Evolutionary conservation across 2,329 filamentous ascomycete species (phyloP), one percentile per base, ranked within the genome.

Genomic region (Periconia sp.): DNA sequence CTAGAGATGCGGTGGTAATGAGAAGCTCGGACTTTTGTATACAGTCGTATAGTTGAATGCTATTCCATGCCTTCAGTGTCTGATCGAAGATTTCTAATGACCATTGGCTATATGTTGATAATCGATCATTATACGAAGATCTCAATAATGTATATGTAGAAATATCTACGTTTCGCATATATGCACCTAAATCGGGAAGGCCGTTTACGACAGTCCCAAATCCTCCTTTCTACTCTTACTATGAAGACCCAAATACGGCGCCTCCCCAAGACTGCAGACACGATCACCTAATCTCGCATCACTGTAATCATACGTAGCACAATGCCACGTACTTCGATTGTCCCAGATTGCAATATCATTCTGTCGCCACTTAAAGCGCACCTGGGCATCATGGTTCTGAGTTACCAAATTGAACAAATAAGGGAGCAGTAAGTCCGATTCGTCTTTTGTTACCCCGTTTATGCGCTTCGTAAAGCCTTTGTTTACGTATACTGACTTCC

Each of bases 251-350:
- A 80, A 59, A 49, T 78, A 84, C 1, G 81, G 80, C 77, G 82
- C 53, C 63, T 74, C 71, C 78, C 82, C 10, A 76, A 82, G 5
- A 83, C 72, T 6, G 75, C 78, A 6, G 2, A 84, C 80, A 1
- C 77, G 50, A 26, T 64, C 61, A 73, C 15, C 82, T 60, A 57
- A 82, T 74, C 18, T 79, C 75, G 36, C 73, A 71, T 34, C 82
- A 11, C 75, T 74, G 31, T 86, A 86, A 52, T 87, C 85, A 49
- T 80, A 84, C 0, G 82, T 86, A 0, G 82, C 83, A 25, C 77
- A 78, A 52, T 85, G 82, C 63, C 80, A 83, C 1, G 71, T 76
- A 39, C 77, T 78, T 5, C 81, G 68, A 47, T 87, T 87, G 58
- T 88, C 84, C 85, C 85, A 88, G 50, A 87, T 84, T 1, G 82